Evolutionary conservation across 129 eudicot species (phyloP).

Genomic region (Ambrosia artemisiifolia): DNA sequence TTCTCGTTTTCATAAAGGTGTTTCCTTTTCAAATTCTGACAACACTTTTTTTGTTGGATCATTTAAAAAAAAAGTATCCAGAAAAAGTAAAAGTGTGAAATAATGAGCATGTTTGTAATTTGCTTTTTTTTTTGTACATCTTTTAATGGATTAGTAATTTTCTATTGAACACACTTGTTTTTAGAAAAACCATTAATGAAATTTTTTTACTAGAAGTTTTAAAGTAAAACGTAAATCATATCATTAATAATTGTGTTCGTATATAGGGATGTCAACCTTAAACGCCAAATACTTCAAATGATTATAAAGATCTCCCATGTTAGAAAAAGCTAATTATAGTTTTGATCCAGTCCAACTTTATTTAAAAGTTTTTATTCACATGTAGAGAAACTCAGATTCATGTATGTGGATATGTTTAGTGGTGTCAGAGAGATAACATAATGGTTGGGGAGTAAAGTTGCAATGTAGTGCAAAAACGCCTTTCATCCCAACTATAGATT

Average conservation of each 20-base stretch:
- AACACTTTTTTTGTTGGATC: constrained; percentile 7
- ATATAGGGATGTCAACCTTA: constrained; percentile 1
- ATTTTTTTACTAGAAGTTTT: background rate
- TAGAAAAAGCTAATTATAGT: background rate
- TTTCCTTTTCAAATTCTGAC: constrained; percentile 18
- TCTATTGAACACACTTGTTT: background rate
- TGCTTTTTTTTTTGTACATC: background rate
- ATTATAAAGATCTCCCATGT: background rate
- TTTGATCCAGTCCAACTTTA: background rate
- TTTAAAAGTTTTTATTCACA: too few relatives aligned
- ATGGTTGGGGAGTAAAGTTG: too few relatives aligned
- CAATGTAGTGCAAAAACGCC: too few relatives aligned
- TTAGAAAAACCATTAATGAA: background rate
- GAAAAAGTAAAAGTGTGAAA: background rate
- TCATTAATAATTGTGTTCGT: background rate
- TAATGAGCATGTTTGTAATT: background rate
- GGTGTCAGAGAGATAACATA: too few relatives aligned
- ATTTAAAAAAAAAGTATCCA: background rate
- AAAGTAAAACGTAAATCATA: background rate
- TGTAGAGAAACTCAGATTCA: too few relatives aligned
- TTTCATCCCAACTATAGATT: too few relatives aligned
- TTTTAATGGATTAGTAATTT: background rate
- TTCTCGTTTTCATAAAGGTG: constrained; percentile 4
- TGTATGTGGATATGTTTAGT: too few relatives aligned
- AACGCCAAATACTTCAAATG: background rate